Evolutionary conservation across 2,329 filamentous ascomycete species (phyloP), one percentile per base, ranked within the genome.

Genomic region (Geoglossum cookeanum): DNA sequence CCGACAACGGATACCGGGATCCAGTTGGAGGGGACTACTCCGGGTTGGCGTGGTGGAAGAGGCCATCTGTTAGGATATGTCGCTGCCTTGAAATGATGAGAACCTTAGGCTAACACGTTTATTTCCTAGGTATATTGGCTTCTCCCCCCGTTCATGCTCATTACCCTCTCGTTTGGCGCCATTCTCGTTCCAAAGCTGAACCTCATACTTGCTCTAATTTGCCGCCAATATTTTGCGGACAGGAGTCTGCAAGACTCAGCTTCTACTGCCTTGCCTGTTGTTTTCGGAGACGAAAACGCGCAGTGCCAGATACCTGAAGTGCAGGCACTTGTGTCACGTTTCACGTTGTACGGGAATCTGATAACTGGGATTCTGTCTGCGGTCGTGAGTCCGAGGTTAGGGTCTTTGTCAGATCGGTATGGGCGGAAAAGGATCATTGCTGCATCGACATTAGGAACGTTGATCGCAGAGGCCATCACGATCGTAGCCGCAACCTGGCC

Each of bases 151-250:
- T 92, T 90, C 69, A 75, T 85, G 58, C 70, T 95, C 49, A 91
- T 88, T 66, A 87, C 88, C 0, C 73, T 94, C 57, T 89, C 90
- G 0, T 91, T 92, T 68, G 92, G 91, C 35, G 88, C 87, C 58
- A 79, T 87, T 5, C 74, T 92, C 6, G 87, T 96, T 7, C 90
- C 91, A 8, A 92, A 85, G 68, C 75, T 95, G 60, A 94, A 95
- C 65, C 72, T 96, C 70, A 87, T 94, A 60, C 76, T 94, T 60
- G 78, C 83, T 58, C 75, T 98, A 32, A 80, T 97, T 56, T 98
- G 92, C 69, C 79, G 81, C 60, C 78, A 85, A 60, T 94, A 95
- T 69, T 84, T 92, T 62, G 77, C 82, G 29, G 84, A 94, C 63
- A 45, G 37, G 32, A 22, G 27, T n/a, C 7, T 47, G 8, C 29